These are phyloP conservation scores for Phytopythium sindhum DNA, from an alignment of 352 stramenopile genomes.

Conservation along the genomic window DNA sequence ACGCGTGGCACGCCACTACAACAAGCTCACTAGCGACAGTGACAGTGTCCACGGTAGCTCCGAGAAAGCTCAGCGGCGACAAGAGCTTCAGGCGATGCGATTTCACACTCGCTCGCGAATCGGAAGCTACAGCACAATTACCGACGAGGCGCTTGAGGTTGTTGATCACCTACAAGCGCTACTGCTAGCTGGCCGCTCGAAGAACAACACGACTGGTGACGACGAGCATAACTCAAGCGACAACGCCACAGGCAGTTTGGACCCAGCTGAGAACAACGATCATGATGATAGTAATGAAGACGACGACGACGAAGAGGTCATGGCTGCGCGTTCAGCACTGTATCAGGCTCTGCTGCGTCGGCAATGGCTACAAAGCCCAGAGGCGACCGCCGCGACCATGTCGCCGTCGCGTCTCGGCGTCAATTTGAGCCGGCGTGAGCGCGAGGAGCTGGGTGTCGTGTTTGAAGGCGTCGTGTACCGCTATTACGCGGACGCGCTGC, in stretches of 20 bases:
- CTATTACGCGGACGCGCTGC: conserved; percentile 48
- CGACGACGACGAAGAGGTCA: conserved; percentile 17
- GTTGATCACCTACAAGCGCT: conserved; percentile 32
- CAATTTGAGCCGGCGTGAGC: conserved; percentile 59
- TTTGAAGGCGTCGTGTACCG: conserved; percentile 75
- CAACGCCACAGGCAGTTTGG: not conserved
- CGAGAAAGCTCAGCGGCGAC: not conserved
- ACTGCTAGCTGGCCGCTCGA: conserved; percentile 7
- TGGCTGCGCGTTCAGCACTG: conserved; percentile 47
- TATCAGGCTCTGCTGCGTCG: conserved; percentile 61
- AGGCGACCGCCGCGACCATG: conserved; percentile 31
- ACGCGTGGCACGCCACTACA: not conserved
- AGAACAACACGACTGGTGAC: conserved; percentile 1
- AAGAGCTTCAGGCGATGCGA: conserved; percentile 22
- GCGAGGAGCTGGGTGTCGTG: conserved; percentile 44
- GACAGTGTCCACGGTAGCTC: conserved; percentile 19
- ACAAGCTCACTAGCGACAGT: conserved; percentile 3
- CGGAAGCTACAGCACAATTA: conserved; percentile 73
- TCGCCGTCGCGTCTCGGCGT: conserved; percentile 58
- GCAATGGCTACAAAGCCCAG: conserved; percentile 40
- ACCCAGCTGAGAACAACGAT: not conserved
- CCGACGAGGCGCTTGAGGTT: conserved; percentile 42
- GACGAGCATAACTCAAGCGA: not conserved
- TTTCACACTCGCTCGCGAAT: conserved; percentile 72
- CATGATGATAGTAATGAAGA: conserved; percentile 3